Percentiles rank a stretch among this genome's conserved stretches.
Evolutionary conservation across 2,329 filamentous ascomycete species (phyloP).

Genomic region (Raffaelea ambrosiae): DNA sequence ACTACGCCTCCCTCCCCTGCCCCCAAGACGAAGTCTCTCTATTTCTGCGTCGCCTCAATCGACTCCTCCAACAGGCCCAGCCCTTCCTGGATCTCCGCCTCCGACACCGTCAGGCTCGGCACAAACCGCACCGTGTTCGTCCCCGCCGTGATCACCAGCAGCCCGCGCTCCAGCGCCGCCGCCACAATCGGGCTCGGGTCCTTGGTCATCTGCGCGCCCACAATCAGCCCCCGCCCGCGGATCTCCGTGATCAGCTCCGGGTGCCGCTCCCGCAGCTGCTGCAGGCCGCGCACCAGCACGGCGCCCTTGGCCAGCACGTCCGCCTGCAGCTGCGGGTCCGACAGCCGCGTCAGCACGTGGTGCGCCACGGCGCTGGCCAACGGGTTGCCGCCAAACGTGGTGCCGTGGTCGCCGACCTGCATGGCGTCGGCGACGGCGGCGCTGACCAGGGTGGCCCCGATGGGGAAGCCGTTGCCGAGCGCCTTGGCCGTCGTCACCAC

Average conservation of each 20-base stretch:
- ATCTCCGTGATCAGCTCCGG: conserved; percentile 70
- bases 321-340: conserved; percentile 60
- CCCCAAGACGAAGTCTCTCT: not conserved
- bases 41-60: conserved; percentile 32
- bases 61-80: conserved; percentile 66
- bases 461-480: conserved; percentile 91
- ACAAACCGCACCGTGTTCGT: conserved; percentile 90
- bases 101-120: conserved; percentile 72
- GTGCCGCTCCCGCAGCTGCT: conserved; percentile 36
- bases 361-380: conserved; percentile 77
- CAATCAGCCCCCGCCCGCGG: conserved; percentile 73
- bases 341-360: conserved; percentile 71
- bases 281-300: conserved; percentile 39
- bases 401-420: conserved; percentile 71
- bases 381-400: conserved; percentile 90
- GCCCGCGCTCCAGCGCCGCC: conserved; percentile 76
- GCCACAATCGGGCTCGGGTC: conserved; percentile 70
- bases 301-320: conserved; percentile 58
- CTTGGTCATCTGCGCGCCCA: conserved; percentile 73
- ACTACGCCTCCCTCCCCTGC: too few species aligned
- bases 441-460: conserved; percentile 67
- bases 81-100: conserved; percentile 71
- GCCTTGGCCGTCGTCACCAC: conserved; percentile 93
- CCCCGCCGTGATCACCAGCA: conserved; percentile 87
- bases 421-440: conserved; percentile 57